Percentiles rank a stretch among this genome's conserved stretches.
These are phyloP conservation scores for Prunus dulcis DNA, from an alignment of 306 rosid species.

Conservation along the genomic window DNA sequence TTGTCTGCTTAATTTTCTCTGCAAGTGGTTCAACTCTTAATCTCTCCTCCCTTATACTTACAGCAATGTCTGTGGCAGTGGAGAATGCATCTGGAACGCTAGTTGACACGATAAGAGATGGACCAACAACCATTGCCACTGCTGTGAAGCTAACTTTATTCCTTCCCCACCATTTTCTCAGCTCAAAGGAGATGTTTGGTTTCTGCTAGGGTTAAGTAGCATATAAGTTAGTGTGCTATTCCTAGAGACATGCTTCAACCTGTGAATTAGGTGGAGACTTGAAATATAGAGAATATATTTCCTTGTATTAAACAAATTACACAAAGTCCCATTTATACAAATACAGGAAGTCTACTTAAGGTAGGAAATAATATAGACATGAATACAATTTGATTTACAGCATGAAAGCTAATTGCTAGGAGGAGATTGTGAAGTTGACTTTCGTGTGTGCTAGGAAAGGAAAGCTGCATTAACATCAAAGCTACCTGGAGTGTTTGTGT, in stretches of 20 bases:
- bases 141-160: conserved; percentile 44
- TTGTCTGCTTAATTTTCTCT: background rate
- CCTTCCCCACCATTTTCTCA: conserved; percentile 53
- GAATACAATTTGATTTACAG: too few species aligned
- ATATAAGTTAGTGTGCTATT: background rate
- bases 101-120: conserved; percentile 54
- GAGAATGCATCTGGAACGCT: conserved; percentile 61
- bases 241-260: background rate
- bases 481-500: conserved; percentile 26
- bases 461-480: background rate
- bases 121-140: conserved; percentile 55
- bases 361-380: too few species aligned
- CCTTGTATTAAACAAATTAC: too few species aligned
- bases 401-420: too few species aligned
- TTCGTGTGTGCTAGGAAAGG: too few species aligned
- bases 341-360: too few species aligned
- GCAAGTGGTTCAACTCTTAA: too few species aligned
- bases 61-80: conserved; percentile 69
- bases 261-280: too few species aligned
- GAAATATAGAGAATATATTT: too few species aligned
- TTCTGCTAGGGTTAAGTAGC: conserved; percentile 9
- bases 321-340: too few species aligned
- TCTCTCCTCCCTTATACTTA: conserved; percentile 28
- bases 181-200: conserved; percentile 7
- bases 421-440: too few species aligned